A percentile compares a stretch with the other conserved stretches of the same genome.
Conservation (phyloP, 352 stramenopile species). For the Globisporangium paddicum region DNA sequence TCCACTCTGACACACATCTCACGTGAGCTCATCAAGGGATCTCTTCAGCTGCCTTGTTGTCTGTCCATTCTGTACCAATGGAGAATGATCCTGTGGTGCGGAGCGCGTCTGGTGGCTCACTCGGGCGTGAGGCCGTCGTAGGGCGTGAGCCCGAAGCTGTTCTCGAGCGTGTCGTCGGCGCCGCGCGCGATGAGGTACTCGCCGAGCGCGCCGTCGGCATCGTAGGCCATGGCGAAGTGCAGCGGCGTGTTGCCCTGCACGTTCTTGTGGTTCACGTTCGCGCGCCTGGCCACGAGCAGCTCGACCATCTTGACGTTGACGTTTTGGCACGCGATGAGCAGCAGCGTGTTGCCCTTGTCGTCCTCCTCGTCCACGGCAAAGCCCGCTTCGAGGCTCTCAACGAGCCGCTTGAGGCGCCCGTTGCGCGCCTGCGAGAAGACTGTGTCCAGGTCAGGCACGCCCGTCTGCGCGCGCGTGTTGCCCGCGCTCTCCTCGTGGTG, state of each 20-base stretch:
- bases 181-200: slow-evolving; percentile 93
- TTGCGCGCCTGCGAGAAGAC: slow-evolving; percentile 91
- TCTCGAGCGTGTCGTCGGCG: slow-evolving; percentile 93
- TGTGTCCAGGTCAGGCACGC: slow-evolving; percentile 50
- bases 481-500: slow-evolving; percentile 43
- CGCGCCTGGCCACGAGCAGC: slow-evolving; percentile 76
- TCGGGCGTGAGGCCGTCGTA: slow-evolving; percentile 89
- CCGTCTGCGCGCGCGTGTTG: slow-evolving; percentile 20
- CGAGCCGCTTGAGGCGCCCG: slow-evolving; percentile 83
- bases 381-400: slow-evolving; percentile 87
- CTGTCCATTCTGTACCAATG: too few species aligned
- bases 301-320: slow-evolving; percentile 88
- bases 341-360: slow-evolving; percentile 91
- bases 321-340: slow-evolving; percentile 90
- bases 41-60: background rate
- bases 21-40: background rate
- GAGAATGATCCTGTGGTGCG: too few species aligned
- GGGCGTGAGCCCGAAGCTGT: slow-evolving; percentile 88
- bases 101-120: too few species aligned
- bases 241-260: slow-evolving; percentile 90
- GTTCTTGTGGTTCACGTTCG: slow-evolving; percentile 92
- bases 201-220: slow-evolving; percentile 82
- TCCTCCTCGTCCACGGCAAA: slow-evolving; percentile 89
- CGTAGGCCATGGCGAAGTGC: slow-evolving; percentile 94
- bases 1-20: background rate